These are phyloP conservation scores for Pezicula carpinea DNA, from an alignment of 2,329 filamentous ascomycete species.

Conservation along the genomic window DNA sequence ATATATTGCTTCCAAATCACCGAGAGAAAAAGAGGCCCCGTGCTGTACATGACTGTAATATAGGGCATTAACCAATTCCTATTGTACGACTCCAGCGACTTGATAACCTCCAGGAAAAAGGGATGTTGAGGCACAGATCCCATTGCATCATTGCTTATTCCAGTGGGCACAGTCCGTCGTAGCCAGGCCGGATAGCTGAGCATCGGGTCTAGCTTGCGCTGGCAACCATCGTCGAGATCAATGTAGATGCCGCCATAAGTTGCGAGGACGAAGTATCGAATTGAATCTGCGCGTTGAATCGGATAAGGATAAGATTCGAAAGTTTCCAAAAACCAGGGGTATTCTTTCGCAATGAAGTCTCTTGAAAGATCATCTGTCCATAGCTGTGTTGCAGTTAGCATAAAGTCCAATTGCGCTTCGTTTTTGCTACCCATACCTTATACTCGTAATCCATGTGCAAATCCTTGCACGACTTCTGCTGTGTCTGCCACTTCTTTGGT, in stretches of 20 bases:
- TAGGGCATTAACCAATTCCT: slow-evolving; percentile 60
- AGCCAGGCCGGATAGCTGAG: slow-evolving; percentile 67
- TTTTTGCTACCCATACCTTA: slow-evolving; percentile 40
- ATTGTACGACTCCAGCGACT: slow-evolving; percentile 62
- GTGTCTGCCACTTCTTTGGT: slow-evolving; percentile 59
- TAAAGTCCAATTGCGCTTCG: neutral
- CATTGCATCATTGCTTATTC: slow-evolving; percentile 80
- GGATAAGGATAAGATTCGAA: slow-evolving; percentile 71
- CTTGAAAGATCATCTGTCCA: slow-evolving; percentile 70
- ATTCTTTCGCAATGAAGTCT: slow-evolving; percentile 68
- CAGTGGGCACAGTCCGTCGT: slow-evolving; percentile 67
- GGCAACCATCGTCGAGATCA: slow-evolving; percentile 57
- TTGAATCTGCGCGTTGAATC: slow-evolving; percentile 73
- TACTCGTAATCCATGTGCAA: slow-evolving; percentile 70
- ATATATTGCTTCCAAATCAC: slow-evolving; percentile 74
- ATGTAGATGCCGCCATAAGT: slow-evolving; percentile 79
- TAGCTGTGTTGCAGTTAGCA: slow-evolving; percentile 41
- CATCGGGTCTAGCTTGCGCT: slow-evolving; percentile 49
- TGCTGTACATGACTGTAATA: slow-evolving; percentile 75
- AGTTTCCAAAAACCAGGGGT: slow-evolving; percentile 72
- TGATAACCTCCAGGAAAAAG: slow-evolving; percentile 67
- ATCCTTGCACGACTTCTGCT: slow-evolving; percentile 63
- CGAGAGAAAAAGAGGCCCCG: slow-evolving; percentile 71
- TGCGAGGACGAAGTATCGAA: slow-evolving; percentile 74
- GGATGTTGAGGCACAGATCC: slow-evolving; percentile 67